Percentiles rank a stretch among this genome's conserved stretches.
phyloP scores from a whole-genome alignment of 495 filamentous ascomycete genomes.

The Penicillium angulare region DNA sequence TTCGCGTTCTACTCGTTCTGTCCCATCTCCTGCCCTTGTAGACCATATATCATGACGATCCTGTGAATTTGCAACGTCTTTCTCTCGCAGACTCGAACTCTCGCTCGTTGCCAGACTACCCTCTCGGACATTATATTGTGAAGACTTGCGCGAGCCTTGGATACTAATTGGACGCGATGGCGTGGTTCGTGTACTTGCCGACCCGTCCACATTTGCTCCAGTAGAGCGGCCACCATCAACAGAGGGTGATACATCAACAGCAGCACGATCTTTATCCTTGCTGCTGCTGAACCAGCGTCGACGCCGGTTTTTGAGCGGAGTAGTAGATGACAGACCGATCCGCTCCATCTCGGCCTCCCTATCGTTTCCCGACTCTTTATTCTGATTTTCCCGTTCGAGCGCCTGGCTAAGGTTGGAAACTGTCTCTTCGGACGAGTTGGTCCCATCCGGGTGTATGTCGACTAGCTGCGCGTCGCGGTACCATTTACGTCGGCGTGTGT shows the following conservation, averaged over 20 bases:
- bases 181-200: constrained; percentile 13
- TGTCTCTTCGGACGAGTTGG: constrained; percentile 19
- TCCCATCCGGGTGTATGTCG: constrained; percentile 50
- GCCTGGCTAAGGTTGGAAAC: constrained; percentile 34
- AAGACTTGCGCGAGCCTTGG: constrained; percentile 26
- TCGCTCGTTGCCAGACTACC: constrained; percentile 42
- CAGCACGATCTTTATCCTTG: constrained; percentile 32
- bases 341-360: constrained; percentile 22
- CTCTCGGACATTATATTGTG: constrained; percentile 31
- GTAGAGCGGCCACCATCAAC: constrained; percentile 17
- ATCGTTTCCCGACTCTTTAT: constrained; percentile 11
- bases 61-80: constrained; percentile 51
- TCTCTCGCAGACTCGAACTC: constrained; percentile 40
- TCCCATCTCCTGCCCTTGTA: constrained; percentile 37
- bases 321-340: constrained; percentile 31
- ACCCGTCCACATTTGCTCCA: constrained; percentile 15
- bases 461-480: constrained; percentile 93
- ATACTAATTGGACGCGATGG: constrained; percentile 39
- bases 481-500: constrained; percentile 94
- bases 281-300: constrained; percentile 45
- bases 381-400: constrained; percentile 25
- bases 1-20: constrained; percentile 43
- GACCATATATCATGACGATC: constrained; percentile 46
- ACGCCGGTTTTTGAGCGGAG: constrained; percentile 32
- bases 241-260: constrained; percentile 21